Percentiles rank a stretch among this genome's conserved stretches.
These are phyloP conservation scores for Hermanozyma aechmeae DNA, from an alignment of 805 yeast species.

Conservation along the genomic window DNA sequence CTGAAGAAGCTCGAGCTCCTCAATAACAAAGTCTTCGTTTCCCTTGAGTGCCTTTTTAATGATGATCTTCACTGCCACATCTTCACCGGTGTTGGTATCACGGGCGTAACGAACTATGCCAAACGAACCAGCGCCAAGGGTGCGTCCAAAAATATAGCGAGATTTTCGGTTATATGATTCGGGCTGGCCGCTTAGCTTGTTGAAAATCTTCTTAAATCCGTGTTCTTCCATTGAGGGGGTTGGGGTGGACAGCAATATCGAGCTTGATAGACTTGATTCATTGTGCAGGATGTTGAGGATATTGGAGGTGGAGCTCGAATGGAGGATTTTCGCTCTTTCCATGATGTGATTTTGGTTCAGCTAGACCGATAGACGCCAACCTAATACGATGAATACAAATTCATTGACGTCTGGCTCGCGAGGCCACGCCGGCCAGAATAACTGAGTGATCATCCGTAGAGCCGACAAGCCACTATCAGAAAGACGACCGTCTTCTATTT, in stretches of 20 bases:
- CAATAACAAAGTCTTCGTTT: conserved; percentile 50
- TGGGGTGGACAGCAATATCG: not conserved
- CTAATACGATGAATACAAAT: too few species aligned
- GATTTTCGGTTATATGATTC: conserved; percentile 55
- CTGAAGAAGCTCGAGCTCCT: conserved; percentile 65
- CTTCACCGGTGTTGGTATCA: conserved; percentile 39
- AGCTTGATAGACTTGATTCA: not conserved
- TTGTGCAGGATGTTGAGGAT: not conserved
- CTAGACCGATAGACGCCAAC: too few species aligned
- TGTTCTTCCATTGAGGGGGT: not conserved
- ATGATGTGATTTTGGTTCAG: too few species aligned
- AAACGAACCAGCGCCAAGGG: conserved; percentile 91
- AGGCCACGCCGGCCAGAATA: too few species aligned
- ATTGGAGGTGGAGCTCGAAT: too few species aligned
- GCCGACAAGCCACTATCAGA: too few species aligned
- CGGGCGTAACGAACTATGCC: conserved; percentile 85
- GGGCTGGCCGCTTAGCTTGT: conserved; percentile 67
- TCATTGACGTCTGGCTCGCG: too few species aligned
- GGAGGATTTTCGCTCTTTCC: too few species aligned
- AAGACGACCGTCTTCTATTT: too few species aligned
- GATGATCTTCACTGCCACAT: conserved; percentile 86
- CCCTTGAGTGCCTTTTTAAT: conserved; percentile 78
- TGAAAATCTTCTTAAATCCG: conserved; percentile 27
- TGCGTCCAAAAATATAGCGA: conserved; percentile 67
- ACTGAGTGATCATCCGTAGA: too few species aligned